Evolutionary conservation across 148 eudicot genomes (phyloP), one percentile per base, ranked within the genome.

Genomic region (Vaccinium vitisidaea): DNA sequence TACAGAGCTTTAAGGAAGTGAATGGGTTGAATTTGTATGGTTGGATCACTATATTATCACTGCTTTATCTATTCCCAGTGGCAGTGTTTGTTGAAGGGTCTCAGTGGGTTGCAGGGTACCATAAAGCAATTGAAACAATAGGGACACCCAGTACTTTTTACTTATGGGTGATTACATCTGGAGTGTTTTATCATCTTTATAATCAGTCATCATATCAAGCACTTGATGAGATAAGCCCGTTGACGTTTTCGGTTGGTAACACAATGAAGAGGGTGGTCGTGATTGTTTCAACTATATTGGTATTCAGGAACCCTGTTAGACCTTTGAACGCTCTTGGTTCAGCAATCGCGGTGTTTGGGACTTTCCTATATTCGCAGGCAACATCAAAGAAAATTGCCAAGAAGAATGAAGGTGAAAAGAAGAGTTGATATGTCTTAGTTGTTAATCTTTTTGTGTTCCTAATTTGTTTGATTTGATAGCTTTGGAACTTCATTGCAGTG

Each of bases 201-300:
- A 96, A 96, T 78, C 99, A 96, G 84, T 90, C 98, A 4, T 93
- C 95, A 1, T 96, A 94, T 73, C 92, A 94, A 88, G 98, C 99
- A 7, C 89, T 94, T 49, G 98, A 96, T 78, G 95, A 94, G 56
- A 96, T 96, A 81, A 93, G 95, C 77, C 97, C 99, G 5, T 90
- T 96, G 36, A 94, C 99, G 1, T 96, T 96, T 86, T 94, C 98
- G 0, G 95, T 96, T 14, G 98, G 98, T 25, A 94, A 94, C 80
- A 94, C 99, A 5, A 94, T 94, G 99, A 96, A 96, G 92, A 93
- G 97, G 86, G 94, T 93, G 71, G 97, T 94, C 87, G 99, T 94
- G 25, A 93, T 94, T 84, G 86, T 93, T 21, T 87, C 98, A 3
- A 92, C 92, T 83, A 90, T 94, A 6, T 83, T 96, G 88, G 97